phyloP scores from a whole-genome alignment of 176 grass and related monocot species.

The Calamus simplicifolius region DNA sequence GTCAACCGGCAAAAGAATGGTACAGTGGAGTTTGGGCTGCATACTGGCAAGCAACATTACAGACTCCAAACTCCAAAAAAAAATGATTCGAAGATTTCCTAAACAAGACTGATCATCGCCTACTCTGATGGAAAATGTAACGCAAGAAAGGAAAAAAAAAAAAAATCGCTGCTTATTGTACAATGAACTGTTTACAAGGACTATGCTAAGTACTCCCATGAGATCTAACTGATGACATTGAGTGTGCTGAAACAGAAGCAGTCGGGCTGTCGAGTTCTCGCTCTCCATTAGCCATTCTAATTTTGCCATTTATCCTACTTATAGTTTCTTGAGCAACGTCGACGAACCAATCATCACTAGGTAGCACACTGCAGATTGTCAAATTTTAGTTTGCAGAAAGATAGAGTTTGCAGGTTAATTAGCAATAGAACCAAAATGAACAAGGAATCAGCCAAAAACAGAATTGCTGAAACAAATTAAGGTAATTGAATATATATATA shows the following conservation, averaged over 20 bases:
- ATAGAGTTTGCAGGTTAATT: neutral
- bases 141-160: slow-evolving; percentile 2
- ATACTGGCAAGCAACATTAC: neutral
- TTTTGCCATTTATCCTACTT: slow-evolving; percentile 68
- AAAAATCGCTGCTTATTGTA: slow-evolving; percentile 10
- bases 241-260: slow-evolving; percentile 79
- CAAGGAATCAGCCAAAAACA: too few relatives aligned
- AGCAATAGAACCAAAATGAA: too few relatives aligned
- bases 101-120: neutral
- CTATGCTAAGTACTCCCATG: slow-evolving; percentile 47
- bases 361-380: slow-evolving; percentile 52
- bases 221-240: slow-evolving; percentile 73
- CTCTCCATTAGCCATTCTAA: slow-evolving; percentile 58
- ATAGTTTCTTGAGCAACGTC: slow-evolving; percentile 63
- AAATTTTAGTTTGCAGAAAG: slow-evolving; percentile 3
- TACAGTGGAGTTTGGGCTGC: slow-evolving; percentile 7
- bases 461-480: too few relatives aligned
- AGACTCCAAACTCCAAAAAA: slow-evolving; percentile 7
- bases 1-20: slow-evolving; percentile 13
- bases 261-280: slow-evolving; percentile 73
- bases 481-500: too few relatives aligned
- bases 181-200: slow-evolving; percentile 5
- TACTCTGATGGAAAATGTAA: neutral
- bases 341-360: slow-evolving; percentile 73
- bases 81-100: neutral